Base-by-base conservation (phyloP, 2,329 filamentous ascomycete genomes). In the Ophiostoma triangulosporum region DNA sequence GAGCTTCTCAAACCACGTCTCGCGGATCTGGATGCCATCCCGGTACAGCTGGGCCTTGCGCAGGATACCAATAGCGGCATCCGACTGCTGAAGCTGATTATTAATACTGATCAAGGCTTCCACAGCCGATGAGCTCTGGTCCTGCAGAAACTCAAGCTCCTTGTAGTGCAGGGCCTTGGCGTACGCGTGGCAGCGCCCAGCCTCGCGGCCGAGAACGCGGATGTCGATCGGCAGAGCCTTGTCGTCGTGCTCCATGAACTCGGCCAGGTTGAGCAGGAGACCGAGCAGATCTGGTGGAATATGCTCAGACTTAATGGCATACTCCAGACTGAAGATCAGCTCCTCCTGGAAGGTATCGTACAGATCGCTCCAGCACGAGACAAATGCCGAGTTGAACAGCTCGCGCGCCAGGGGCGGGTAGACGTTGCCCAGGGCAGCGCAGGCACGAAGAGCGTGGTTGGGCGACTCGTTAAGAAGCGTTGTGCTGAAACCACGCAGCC, bases 231-330 rank as follows among this genome's bases (percentile, higher is more conserved):
- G 93, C 51, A 99, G 73, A 14, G 94, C 91, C 68, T 98, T 98
- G 66, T 99, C 93, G 62, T 98, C 94, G 64, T 98, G 93, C 65
- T 99, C 93, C 93, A 99, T 99, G 67, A 98, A 99, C 65, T 99
- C 93, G 22, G 93, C 93, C 50, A 99, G 76, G 63, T 98, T 98
- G 49, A 99, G 80, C 27, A 99, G 74, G 50, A 96, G 84, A 57
- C 95, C 91, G 8, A 98, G 74, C 59, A 99, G 84, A 66, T 99
- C 94, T 0, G 94, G 93, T 0, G 93, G 91, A 12, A 98, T 94
- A 61, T 96, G 91, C 51, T 91, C 86, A 3, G 91, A 97, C 53
- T 89, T 93, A 60, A 99, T 86, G 1, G 94, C 93, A 57, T 86
- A 88, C 66, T 99, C 93, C 51, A 99, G 95, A 24, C 94, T 95